Conservation (phyloP, 768 basidiomycete species). For the Lanmaoa rubissima region DNA sequence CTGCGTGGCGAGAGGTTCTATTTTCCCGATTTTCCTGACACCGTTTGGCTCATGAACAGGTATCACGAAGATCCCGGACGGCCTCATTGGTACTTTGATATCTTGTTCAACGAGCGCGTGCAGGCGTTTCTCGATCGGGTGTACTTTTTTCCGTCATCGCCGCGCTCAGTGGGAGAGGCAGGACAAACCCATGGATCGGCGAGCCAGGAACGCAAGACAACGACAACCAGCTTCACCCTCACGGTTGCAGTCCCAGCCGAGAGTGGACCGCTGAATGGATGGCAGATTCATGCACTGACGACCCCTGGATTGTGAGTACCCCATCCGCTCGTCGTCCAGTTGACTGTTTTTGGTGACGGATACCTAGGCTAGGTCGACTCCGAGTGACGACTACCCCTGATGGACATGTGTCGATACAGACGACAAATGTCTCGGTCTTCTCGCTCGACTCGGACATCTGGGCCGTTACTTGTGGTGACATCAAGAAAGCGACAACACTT, state of each 20-base stretch:
- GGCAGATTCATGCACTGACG: conserved; percentile 54
- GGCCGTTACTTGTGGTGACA: not conserved
- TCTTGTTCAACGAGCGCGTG: conserved; percentile 56
- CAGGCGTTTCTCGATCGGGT: conserved; percentile 51
- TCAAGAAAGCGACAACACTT: not conserved
- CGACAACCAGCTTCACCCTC: conserved; percentile 51
- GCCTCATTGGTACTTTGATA: conserved; percentile 68
- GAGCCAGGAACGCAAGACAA: not conserved
- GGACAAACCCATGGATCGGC: not conserved
- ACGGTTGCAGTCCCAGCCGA: conserved; percentile 71
- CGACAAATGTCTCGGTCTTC: conserved; percentile 27
- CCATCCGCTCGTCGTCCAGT: not conserved
- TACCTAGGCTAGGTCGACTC: conserved; percentile 21
- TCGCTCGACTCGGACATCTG: conserved; percentile 14
- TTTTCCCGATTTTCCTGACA: not conserved
- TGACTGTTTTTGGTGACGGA: not conserved
- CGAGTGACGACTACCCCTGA: conserved; percentile 8
- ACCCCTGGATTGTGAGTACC: conserved; percentile 68
- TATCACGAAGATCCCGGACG: conserved; percentile 60
- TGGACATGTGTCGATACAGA: conserved; percentile 13
- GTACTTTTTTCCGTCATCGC: conserved; percentile 7
- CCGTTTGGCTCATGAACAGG: conserved; percentile 32
- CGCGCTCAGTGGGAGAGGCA: not conserved
- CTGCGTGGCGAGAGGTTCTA: not conserved
- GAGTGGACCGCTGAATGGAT: conserved; percentile 69